Conservation (phyloP, 2,329 filamentous ascomycete genomes). For the Whalleya microplaca region DNA sequence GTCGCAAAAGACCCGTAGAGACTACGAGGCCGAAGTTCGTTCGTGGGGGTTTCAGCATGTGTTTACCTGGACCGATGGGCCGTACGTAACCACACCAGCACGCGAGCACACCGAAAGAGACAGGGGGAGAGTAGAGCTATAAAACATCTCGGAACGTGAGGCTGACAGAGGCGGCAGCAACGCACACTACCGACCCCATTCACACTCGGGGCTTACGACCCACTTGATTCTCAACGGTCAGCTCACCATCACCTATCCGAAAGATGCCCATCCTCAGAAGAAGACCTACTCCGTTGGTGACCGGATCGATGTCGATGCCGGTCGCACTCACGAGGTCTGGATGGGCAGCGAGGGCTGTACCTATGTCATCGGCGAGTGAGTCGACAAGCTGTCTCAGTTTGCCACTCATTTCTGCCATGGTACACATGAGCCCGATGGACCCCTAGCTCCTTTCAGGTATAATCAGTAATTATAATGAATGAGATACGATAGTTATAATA, state of each 20-base stretch:
- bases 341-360: slow-evolving; percentile 68
- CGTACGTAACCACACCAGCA: slow-evolving; percentile 52
- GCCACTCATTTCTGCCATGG: too few species aligned
- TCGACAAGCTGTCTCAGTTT: slow-evolving; percentile 34
- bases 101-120: background rate
- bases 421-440: background rate
- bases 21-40: slow-evolving; percentile 63
- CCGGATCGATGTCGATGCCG: slow-evolving; percentile 68
- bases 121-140: background rate
- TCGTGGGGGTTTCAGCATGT: slow-evolving; percentile 72
- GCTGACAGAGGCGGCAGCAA: slow-evolving; percentile 50
- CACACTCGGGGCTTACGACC: slow-evolving; percentile 66
- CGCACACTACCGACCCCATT: slow-evolving; percentile 69
- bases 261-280: slow-evolving; percentile 58
- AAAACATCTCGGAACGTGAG: background rate
- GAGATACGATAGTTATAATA: too few species aligned
- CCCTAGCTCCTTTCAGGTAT: background rate
- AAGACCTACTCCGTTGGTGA: slow-evolving; percentile 63
- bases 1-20: slow-evolving; percentile 44
- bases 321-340: slow-evolving; percentile 70
- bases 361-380: slow-evolving; percentile 65
- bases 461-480: too few species aligned
- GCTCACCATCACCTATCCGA: slow-evolving; percentile 68
- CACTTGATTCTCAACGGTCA: slow-evolving; percentile 69
- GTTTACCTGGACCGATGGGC: slow-evolving; percentile 73